These are phyloP conservation scores for Bothriochloa decipiens DNA, from an alignment of 176 grass and related monocot genomes.

Conservation along the genomic window DNA sequence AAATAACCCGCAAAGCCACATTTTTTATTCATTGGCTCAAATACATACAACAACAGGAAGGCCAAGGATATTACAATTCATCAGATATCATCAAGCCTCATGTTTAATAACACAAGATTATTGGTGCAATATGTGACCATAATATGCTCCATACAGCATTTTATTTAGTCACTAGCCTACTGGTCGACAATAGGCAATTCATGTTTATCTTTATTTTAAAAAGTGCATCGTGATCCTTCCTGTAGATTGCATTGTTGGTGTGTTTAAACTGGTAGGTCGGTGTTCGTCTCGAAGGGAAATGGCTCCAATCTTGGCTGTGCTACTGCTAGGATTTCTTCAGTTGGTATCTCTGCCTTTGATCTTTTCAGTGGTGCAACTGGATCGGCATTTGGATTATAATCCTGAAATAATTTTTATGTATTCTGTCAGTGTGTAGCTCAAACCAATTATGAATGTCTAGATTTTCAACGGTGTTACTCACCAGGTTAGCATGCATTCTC, in stretches of 20 bases:
- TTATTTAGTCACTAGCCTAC: conserved; percentile 39
- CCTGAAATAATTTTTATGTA: conserved; percentile 40
- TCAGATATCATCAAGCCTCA: conserved; percentile 15
- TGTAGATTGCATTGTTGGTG: background rate
- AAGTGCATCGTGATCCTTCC: conserved; percentile 28
- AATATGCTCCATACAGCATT: conserved; percentile 24
- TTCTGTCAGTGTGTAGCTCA: background rate
- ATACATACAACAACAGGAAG: conserved; percentile 24
- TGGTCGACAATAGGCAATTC: conserved; percentile 18
- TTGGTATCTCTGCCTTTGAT: conserved; percentile 59
- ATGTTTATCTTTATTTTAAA: background rate
- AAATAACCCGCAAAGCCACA: background rate
- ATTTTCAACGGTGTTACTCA: conserved; percentile 32
- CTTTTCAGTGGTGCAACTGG: conserved; percentile 53
- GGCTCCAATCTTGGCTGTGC: conserved; percentile 57
- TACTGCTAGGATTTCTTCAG: conserved; percentile 52
- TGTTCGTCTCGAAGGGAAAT: conserved; percentile 56
- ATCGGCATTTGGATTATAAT: conserved; percentile 47
- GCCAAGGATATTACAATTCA: conserved; percentile 7
- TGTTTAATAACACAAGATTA: conserved; percentile 20
- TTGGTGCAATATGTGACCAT: background rate
- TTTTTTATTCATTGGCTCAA: conserved; percentile 34
- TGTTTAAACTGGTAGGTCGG: conserved; percentile 59
- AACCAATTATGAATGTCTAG: background rate
- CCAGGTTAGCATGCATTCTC: conserved; percentile 96